Evolutionary conservation across 164 flowering plant species (phyloP), one percentile per base, ranked within the genome.

Genomic region (Platanus orientalis): DNA sequence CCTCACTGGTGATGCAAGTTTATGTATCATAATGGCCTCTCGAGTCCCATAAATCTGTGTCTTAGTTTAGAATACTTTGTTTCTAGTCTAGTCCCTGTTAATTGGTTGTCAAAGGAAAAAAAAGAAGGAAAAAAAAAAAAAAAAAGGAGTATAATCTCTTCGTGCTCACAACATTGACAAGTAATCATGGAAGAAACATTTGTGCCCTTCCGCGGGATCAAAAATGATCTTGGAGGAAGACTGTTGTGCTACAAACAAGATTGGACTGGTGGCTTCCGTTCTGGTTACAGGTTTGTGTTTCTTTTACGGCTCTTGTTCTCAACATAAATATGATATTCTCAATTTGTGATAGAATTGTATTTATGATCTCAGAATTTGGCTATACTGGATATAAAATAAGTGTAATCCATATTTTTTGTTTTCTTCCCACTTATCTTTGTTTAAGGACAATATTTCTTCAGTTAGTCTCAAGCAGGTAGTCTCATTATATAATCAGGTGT

Each of bases 121-220:
- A 20, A 14, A 12, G 21, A 50, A 20, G 24, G 42, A 59, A 19
- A 47, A 57, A 61, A 74, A 56, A 63, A 23, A 23, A 21, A 39
- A 24, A 40, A 20, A 53, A 67, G 17, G 24, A 23, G n/a, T 24
- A 30, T 19, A 48, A 26, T 28, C 56, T 25, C 55, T n/a, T 61
- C 30, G 51, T 60, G 57, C 51, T 58, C 69, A 17, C 28, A 27
- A 50, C 47, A 62, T 27, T 4, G 42, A 29, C 49, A 25, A 69
- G 48, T 58, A 57, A 55, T 56, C 70, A 89, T 93, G 98, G 98
- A 90, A 73, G 98, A 93, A 69, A 89, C 92, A 48, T 93, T 93
- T 73, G 95, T 91, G 71, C 99, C 99, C 28, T 79, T 94, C 23
- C 91, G 90, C 12, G 99, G 97, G 48, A 94, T 91, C 61, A 88